Evolutionary conservation across 805 yeast species (phyloP), one percentile per base, ranked within the genome.

Genomic region (Saturnispora gosingensis): DNA sequence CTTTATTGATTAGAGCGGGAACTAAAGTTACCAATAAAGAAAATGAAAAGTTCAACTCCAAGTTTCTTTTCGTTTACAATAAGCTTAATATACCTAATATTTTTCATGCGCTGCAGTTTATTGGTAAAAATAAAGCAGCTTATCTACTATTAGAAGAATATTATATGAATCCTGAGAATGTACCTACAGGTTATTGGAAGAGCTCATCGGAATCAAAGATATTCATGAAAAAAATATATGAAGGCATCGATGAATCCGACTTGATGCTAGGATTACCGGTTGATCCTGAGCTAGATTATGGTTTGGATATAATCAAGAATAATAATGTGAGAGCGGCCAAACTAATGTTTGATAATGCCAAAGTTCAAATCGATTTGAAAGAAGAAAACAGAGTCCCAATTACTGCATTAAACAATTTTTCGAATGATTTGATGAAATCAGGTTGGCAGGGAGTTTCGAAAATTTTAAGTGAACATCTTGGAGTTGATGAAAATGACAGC

Each of bases 201-300:
- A 38, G 32, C 22, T 45, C 48, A 27, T 28, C 25, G 24, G 28
- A 30, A 6, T 24, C n/a, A 34, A 54, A 43, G 39, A 49, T 50
- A 1, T 57, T 63, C 42, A 50, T 72, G 24, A 50, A 65, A 3
- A 43, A 52, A 0, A 69, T 84, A 1, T 86, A 82, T 61, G 68
- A 70, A 5, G 61, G 72, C 0, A 68, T 88, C 3, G 80, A 76
- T 47, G 88, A 84, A 52, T 67, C 72, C 3, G 96, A 88, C 61
- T 65, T 86, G 39, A 61, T 77, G 5, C 73, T 74, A 56, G 95
- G 95, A 0, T 64, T 86, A 9, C 88, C 90, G 0, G 74, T 76
- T 13, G 70, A 73, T 20, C 76, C 84, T 1, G 68, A 81, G 0
- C 59, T 88, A 5, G 70, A 71, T 0, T 74, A 74, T 53, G 83